Percentiles rank a stretch among this genome's conserved stretches.
phyloP scores from a whole-genome alignment of 176 grass and related monocot species.

The Metroxylon sagu region DNA sequence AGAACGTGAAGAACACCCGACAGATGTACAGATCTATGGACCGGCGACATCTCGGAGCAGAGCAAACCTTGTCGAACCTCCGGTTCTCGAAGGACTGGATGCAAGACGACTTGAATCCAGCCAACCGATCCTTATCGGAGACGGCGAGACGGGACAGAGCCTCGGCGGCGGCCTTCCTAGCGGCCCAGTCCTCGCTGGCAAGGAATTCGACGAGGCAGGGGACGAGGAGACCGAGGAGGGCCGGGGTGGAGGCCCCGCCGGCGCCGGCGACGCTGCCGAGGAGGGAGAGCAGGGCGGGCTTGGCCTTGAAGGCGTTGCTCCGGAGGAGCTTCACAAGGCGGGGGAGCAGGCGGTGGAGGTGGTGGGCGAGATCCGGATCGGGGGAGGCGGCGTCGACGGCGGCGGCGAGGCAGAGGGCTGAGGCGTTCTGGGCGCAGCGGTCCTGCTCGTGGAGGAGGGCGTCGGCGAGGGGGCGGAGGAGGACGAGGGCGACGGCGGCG shows the following conservation, averaged over 20 bases:
- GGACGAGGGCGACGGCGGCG: constrained; percentile 9
- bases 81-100: constrained; percentile 72
- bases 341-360: constrained; percentile 68
- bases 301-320: constrained; percentile 87
- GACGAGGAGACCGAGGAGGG: constrained; percentile 35
- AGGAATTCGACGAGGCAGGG: constrained; percentile 72
- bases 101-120: constrained; percentile 55
- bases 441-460: constrained; percentile 90
- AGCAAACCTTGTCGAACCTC: constrained; percentile 79
- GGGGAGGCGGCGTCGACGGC: constrained; percentile 47
- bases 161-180: constrained; percentile 79
- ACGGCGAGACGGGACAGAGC: constrained; percentile 53
- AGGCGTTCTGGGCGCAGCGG: constrained; percentile 62
- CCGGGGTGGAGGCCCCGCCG: constrained; percentile 37
- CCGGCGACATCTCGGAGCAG: constrained; percentile 5
- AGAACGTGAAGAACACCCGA: constrained; percentile 3
- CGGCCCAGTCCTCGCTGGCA: constrained; percentile 75
- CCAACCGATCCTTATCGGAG: constrained; percentile 52
- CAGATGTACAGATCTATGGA: constrained; percentile 8
- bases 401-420: constrained; percentile 51
- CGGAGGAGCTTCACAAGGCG: constrained; percentile 82
- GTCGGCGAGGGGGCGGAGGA: constrained; percentile 40
- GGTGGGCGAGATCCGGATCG: constrained; percentile 45
- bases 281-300: constrained; percentile 70
- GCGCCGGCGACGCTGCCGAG: constrained; percentile 46